Base-by-base conservation (phyloP, 2,329 filamentous ascomycete genomes). In the Amauroascus niger region DNA sequence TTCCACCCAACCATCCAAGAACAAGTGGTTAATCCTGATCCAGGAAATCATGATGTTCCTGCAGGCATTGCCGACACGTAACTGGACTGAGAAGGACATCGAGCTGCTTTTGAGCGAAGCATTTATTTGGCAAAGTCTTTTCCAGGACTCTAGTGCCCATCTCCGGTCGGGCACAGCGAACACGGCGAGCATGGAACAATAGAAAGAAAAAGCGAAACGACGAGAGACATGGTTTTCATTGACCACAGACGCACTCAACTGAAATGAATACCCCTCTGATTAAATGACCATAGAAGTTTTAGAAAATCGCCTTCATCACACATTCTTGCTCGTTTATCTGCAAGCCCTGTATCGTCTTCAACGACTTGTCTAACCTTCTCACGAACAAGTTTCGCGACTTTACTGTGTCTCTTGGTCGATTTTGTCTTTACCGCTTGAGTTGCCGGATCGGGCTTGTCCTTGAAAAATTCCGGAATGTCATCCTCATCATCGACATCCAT, bases 11-110 rank as follows among this genome's bases (percentile, higher is more conserved):
- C 14, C 37, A 11, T 28, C n/a, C n/a, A 37, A n/a, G 39, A 33
- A 3, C 2, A 33, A 16, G 18, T n/a, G 16, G 52, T 24, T 58
- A 40, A 57, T 18, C 26, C 13, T 35, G 6, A 11, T 20, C n/a
- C 79, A 97, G 74, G 91, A 96, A 69, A 85, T 95, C 56, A 96
- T 98, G 90, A 98, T 98, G 91, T 98, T 98, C 67, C 74, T 98
- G 52, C 93, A 98, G 72, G 87, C 88, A 43, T 74, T 98, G 54
- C 93, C 94, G 2, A 98, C 94, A 6, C 85, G 86, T 62, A 80
- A 85, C 52, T 98, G 93, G 93, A 96, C 88, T 1, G 93, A 96
- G 67, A 97, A 97, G 74, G 93, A 98, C 65, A 95, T 98, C 63
- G 93, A 97, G 69, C 78, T 98, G 55, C 76, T 98, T 52, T 77